Evolutionary conservation across 228 moss, liverwort and hornwort genomes (phyloP), one percentile per base, ranked within the genome.

Genomic region (Sphagnum magellanicum): DNA sequence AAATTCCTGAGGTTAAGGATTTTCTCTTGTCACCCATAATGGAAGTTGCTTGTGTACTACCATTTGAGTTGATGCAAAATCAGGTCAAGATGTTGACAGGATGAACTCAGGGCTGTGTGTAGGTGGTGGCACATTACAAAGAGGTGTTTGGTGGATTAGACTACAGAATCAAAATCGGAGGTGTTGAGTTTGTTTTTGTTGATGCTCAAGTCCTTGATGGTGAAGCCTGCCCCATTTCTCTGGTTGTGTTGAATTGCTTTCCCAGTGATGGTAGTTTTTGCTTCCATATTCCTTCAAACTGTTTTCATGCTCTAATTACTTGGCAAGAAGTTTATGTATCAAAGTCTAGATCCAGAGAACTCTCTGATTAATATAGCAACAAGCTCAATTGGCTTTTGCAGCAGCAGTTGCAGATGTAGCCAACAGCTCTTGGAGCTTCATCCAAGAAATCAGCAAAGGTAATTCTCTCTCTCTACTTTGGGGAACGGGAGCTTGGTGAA

Each of bases 201-300:
- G 88, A 91, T 86, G 84, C 91, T 50, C 86, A 87, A 77, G 84
- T 84, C 69, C 84, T 87, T 71, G 87, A 85, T 89, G 91, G 91
- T 92, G 84, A 85, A 52, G 69, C 72, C 71, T 57, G 52, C 69
- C 49, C 60, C 50, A 59, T 72, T 53, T 15, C 48, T 49, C n/a
- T 48, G 60, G 55, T 13, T 4, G 13, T 13, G 12, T 60, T 8
- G 15, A 32, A 32, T 32, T 32, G 32, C 32, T 32, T 32, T 32
- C 3, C 32, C 32, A 32, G 32, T 32, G 32, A 32, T 32, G 32
- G 32, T 32, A 32, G 32, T 32, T 32, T 64, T 51, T 10, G 16
- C 63, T 51, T 4, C 53, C 15, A 32, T 32, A 32, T 32, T 32
- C 32, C 3, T 32, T 32, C 32, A 32, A 32, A 32, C 32, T 32